A percentile compares a stretch with the other conserved stretches of the same genome.
These are phyloP conservation scores for Ephemerocybe angulata DNA, from an alignment of 768 basidiomycete genomes.

Conservation along the genomic window DNA sequence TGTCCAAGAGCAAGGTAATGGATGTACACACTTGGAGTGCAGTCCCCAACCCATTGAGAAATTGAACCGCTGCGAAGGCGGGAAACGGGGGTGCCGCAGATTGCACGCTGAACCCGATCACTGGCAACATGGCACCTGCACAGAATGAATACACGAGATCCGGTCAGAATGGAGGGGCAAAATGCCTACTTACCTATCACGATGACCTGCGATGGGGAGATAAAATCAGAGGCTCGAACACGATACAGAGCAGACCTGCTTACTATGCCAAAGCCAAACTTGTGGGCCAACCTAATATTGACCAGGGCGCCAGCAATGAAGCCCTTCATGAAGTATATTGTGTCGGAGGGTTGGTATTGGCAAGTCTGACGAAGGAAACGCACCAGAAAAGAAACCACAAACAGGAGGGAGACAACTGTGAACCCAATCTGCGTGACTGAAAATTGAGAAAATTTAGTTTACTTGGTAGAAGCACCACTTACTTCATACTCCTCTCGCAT, in stretches of 20 bases:
- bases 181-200: constrained; percentile 5
- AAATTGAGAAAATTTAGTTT: neutral
- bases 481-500: constrained; percentile 55
- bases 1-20: neutral
- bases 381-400: constrained; percentile 42
- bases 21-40: constrained; percentile 39
- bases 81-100: constrained; percentile 62
- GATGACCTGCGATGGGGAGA: constrained; percentile 9
- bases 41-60: constrained; percentile 41
- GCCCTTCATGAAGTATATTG: constrained; percentile 27
- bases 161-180: neutral
- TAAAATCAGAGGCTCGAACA: neutral
- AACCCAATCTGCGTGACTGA: constrained; percentile 39
- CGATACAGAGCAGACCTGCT: neutral
- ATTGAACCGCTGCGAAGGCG: constrained; percentile 47
- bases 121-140: constrained; percentile 49
- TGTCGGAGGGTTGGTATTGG: too few species aligned
- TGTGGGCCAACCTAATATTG: constrained; percentile 36
- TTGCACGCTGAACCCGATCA: constrained; percentile 51
- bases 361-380: constrained; percentile 7
- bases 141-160: too few species aligned
- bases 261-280: constrained; percentile 43
- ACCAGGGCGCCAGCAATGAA: constrained; percentile 36
- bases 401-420: constrained; percentile 57
- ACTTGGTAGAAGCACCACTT: constrained; percentile 22